Evolutionary conservation across 495 filamentous ascomycete genomes (phyloP), one percentile per base, ranked within the genome.

Genomic region (Cenococcum geophilum): DNA sequence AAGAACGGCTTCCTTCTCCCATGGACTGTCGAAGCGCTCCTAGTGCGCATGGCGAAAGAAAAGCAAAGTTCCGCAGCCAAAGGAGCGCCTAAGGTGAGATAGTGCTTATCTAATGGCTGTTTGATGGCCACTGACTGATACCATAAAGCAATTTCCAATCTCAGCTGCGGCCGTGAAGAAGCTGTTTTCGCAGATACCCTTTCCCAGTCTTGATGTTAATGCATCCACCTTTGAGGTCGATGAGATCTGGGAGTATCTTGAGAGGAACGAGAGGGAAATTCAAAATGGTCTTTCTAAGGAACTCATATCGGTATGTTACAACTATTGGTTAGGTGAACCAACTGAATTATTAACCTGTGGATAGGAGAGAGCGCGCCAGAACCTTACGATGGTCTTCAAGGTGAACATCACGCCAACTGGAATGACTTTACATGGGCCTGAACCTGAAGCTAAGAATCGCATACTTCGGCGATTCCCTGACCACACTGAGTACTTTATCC

Each of bases 391-490:
- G 27, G 27, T 32, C 3, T 6, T 3, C 27, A 2, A 32, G 2
- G 27, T 32, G 16, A 40, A 8, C 54, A 25, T 11, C 12, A 12
- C 36, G 18, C 22, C 16, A 40, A 5, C 12, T 34, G 18, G 37
- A 5, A 37, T 23, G 37, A 5, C 1, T 18, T 2, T 53, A 10
- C 14, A 25, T 37, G 35, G 20, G 57, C 45, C 40, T 57, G 14
- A 36, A 37, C 4, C 11, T 66, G 27, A 77, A 91, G 37, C 80
- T 85, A 56, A 80, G 65, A 95, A 95, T 68, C 79, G 89, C 12
- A 82, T 92, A 1, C 75, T 95, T 3, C 80, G 89, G 32, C 85
- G 83, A 57, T 95, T 86, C 61, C 74, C 81, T 0, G 67, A 81
- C 1, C 77, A 86, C 59, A 77, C 75, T 3, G 81, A 86, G 18